phyloP scores from a whole-genome alignment of 1,284 basidiomycete species.

The Fistulinella staudtii region DNA sequence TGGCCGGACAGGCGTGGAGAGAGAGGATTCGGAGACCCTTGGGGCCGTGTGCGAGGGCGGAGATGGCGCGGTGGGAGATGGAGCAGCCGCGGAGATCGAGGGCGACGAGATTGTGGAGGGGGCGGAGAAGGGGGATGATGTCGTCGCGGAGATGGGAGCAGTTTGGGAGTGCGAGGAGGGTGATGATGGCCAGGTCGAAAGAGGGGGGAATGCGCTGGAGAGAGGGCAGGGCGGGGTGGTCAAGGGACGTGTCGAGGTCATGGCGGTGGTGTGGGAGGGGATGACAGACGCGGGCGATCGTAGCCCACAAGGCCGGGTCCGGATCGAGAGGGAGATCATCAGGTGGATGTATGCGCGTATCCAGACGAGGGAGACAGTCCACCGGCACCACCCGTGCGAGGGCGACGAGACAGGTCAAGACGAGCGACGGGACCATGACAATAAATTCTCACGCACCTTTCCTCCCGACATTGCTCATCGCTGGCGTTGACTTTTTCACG shows the following conservation, averaged over 20 bases:
- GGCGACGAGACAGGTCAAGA: conserved; percentile 37
- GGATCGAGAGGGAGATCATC: no score
- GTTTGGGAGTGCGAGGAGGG: conserved; percentile 52
- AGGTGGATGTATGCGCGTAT: no score
- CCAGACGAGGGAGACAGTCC: no score
- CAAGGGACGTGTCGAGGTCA: conserved; percentile 46
- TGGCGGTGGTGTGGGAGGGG: conserved; percentile 45
- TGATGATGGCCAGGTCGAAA: conserved; percentile 55
- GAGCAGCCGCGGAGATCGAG: conserved; percentile 56
- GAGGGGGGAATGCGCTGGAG: conserved; percentile 56
- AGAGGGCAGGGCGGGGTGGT: conserved; percentile 49
- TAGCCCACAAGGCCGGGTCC: conserved; percentile 63
- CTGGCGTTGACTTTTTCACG: conserved; percentile 22
- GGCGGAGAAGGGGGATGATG: conserved; percentile 45
- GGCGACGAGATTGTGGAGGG: conserved; percentile 51
- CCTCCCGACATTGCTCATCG: conserved; percentile 17
- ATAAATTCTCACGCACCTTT: conserved; percentile 22
- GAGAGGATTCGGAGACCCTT: conserved; percentile 40
- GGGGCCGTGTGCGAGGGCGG: conserved; percentile 35
- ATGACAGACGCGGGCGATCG: conserved; percentile 54
- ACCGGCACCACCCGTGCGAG: conserved; percentile 35
- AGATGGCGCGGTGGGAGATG: conserved; percentile 51
- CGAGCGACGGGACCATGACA: conserved; percentile 34
- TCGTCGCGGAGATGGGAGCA: conserved; percentile 54
- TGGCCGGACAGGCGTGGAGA: conserved; percentile 39